Conservation (phyloP, 192 early-diverging fungal genomes). For the Radiomyces spectabilis region DNA sequence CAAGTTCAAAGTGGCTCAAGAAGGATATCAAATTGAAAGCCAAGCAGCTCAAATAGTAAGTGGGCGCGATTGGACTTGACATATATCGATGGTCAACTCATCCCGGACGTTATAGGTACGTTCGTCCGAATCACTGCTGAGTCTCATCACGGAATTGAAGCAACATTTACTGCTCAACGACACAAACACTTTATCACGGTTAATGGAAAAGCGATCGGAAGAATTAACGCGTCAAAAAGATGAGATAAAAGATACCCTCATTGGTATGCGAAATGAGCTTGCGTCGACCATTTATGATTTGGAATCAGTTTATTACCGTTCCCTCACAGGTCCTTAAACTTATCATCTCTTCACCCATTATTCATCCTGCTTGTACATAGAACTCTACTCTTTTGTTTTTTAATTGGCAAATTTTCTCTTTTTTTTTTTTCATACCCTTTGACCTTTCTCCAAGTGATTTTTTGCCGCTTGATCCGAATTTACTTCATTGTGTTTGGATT, state of each 20-base stretch:
- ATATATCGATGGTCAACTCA: neutral
- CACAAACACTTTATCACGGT: slow-evolving; percentile 33
- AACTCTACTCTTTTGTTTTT: no score
- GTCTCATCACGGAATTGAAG: slow-evolving; percentile 43
- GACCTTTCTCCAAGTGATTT: no score
- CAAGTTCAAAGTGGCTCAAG: slow-evolving; percentile 47
- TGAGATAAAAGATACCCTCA: slow-evolving; percentile 31
- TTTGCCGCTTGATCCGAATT: no score
- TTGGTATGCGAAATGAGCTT: slow-evolving; percentile 33
- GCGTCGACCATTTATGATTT: slow-evolving; percentile 39
- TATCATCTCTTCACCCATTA: no score
- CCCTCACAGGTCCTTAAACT: slow-evolving; percentile 13
- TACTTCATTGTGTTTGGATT: no score
- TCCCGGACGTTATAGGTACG: slow-evolving; percentile 14
- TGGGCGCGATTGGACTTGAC: neutral
- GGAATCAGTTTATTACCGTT: slow-evolving; percentile 36
- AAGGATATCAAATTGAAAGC: slow-evolving; percentile 50
- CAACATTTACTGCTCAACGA: slow-evolving; percentile 43
- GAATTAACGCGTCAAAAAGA: slow-evolving; percentile 30
- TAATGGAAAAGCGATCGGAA: slow-evolving; percentile 25
- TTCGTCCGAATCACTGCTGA: slow-evolving; percentile 40
- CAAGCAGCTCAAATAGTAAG: slow-evolving; percentile 44
- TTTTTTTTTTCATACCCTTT: no score
- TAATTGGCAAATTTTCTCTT: no score
- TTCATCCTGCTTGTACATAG: no score